Evolutionary conservation across 2,329 filamentous ascomycete genomes (phyloP), one percentile per base, ranked within the genome.

Genomic region (Beauveria sp.): DNA sequence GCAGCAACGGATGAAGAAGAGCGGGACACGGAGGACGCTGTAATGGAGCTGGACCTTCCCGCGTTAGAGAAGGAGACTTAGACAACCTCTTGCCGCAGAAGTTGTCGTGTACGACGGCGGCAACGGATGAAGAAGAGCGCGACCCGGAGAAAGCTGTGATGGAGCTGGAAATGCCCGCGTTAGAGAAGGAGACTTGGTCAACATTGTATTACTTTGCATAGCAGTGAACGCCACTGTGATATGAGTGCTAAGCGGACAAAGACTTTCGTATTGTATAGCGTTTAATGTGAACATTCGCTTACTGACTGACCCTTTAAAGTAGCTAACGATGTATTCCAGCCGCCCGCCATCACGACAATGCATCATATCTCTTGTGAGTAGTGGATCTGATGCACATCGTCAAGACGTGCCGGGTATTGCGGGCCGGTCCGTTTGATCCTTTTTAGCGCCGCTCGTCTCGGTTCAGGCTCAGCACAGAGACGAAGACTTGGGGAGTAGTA

Each of bases 91-190:
- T 26, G 8, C 49, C 49, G 9, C 50, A 26, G n/a, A 14, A 16
- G 20, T n/a, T 14, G 16, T 28, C 49, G 12, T 34, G 24, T 40
- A 52, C 30, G 30, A 34, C 30, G 50, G 40, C 30, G 28, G 24
- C 50, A 40, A 16, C n/a, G n/a, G 8, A 16, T 46, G n/a, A 30
- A 34, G 12, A 14, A 34, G 28, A 47, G 26, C 24, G 49, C 14
- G 26, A n/a, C 7, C 42, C 20, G 5, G 6, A 14, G n/a, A 42
- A 52, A 0, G 40, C 8, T 22, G 50, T 60, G 3, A 47, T 53
- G 58, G 58, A 53, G 38, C 14, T 53, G 20, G 49, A 60, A 10
- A 60, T 60, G 40, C 58, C 49, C 8, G 46, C 12, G n/a, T 28
- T 40, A 7, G 55, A 58, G 16, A 58, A 58, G 22, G 55, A 58